These are phyloP conservation scores for Silene uniflora DNA, from an alignment of 148 eudicot species.

Conservation along the genomic window DNA sequence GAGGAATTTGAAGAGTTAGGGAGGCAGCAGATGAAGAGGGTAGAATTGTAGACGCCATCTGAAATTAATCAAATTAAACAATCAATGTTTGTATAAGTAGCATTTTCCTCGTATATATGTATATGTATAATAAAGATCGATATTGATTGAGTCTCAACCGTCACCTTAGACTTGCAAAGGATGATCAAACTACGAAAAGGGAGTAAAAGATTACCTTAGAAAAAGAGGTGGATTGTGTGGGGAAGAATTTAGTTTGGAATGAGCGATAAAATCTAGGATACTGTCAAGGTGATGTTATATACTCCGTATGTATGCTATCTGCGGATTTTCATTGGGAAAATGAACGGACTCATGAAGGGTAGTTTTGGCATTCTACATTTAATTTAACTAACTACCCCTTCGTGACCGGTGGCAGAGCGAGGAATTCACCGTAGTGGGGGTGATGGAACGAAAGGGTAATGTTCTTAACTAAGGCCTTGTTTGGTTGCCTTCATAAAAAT, in stretches of 20 bases:
- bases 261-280: constrained; percentile 8
- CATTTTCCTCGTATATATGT: background rate
- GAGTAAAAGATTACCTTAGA: background rate
- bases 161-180: background rate
- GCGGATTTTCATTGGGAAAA: background rate
- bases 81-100: background rate
- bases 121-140: background rate
- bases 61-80: constrained; percentile 3
- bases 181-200: no score
- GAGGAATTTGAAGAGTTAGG: constrained; percentile 36
- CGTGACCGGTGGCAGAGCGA: no score
- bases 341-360: background rate
- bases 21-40: constrained; percentile 47
- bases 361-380: background rate
- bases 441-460: no score
- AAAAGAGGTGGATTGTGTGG: background rate
- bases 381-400: no score
- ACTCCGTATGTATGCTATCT: background rate
- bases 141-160: background rate
- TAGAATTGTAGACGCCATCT: constrained; percentile 59
- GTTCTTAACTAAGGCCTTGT: no score
- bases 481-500: no score
- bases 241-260: background rate
- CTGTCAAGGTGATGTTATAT: background rate
- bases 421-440: no score